These are phyloP conservation scores for Lachnellula arida DNA, from an alignment of 2,329 filamentous ascomycete genomes.

Conservation along the genomic window DNA sequence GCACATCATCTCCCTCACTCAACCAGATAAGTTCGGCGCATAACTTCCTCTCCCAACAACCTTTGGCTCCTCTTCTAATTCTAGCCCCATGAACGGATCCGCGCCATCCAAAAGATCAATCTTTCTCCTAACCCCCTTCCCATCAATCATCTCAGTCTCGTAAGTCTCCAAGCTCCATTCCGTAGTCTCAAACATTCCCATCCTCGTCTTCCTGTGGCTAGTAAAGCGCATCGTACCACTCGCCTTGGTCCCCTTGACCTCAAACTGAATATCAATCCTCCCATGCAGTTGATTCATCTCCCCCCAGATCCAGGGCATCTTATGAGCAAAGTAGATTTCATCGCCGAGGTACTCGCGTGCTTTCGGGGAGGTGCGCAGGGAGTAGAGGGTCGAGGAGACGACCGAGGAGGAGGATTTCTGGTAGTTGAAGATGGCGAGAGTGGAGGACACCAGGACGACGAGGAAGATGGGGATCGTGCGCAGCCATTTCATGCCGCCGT, in stretches of 20 bases:
- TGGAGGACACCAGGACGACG: constrained; percentile 62
- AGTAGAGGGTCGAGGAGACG: constrained; percentile 86
- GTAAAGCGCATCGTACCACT: constrained; percentile 75
- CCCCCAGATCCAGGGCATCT: constrained; percentile 79
- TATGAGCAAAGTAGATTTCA: constrained; percentile 74
- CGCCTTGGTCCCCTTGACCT: constrained; percentile 73
- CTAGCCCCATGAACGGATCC: constrained; percentile 61
- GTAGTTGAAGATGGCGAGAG: constrained; percentile 97
- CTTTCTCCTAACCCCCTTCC: constrained; percentile 39
- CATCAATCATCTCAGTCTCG: constrained; percentile 44
- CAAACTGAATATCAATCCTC: constrained; percentile 79
- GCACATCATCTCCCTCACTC: constrained; percentile 10
- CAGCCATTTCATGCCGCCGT: constrained; percentile 50
- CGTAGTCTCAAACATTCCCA: constrained; percentile 71
- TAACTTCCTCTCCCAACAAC: constrained; percentile 35
- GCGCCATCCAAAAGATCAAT: constrained; percentile 70
- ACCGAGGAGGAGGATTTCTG: constrained; percentile 87
- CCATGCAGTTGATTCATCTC: constrained; percentile 94
- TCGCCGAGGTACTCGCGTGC: constrained; percentile 80
- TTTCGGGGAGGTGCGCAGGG: constrained; percentile 71
- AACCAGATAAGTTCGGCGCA: constrained; percentile 29
- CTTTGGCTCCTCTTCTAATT: constrained; percentile 38
- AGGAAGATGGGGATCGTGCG: constrained; percentile 79
- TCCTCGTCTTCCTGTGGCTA: constrained; percentile 63
- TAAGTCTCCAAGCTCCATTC: constrained; percentile 80